Base-by-base conservation (phyloP, 75 land plant genomes). In the Pinus tabuliformis region DNA sequence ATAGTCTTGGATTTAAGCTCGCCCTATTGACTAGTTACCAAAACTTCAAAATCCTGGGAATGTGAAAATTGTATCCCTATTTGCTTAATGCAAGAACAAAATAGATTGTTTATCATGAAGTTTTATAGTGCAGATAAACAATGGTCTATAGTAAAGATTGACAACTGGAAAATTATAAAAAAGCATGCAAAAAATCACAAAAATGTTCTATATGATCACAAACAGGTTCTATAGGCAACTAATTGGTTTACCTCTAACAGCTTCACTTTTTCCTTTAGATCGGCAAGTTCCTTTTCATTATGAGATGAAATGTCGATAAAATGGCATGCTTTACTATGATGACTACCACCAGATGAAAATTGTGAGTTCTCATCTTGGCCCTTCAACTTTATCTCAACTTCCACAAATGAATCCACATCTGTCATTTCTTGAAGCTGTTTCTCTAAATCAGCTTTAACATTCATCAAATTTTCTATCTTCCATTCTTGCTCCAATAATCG, bases 381-480 rank as follows among this genome's bases (percentile, higher is more conserved):
- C 45, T 75, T 75, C 61, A 75, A 33, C 39, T 62, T 62, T 37
- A 56, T 60, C 58, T 79, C 62, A 73, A 12, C 26, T 21, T 42
- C 59, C 57, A 68, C 64, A 39, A 74, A 22, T 17, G 84, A 87
- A 42, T 88, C 89, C 56, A 81, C 86, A 26, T 26, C 26, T 26
- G 26, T 26, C 80, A 86, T 86, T 73, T 85, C 82, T 83, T 88
- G 85, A 62, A 89, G 91, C 73, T 89, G 87, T 77, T 81, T 85
- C 56, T 45, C 49, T 45, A 92, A 76, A 60, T 86, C 87, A 37
- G 84, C 54, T 37, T 85, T 85, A 36, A 84, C 68, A 65, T 85
- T 90, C 80, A 79, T 81, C 63, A 90, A 88, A 60, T 90, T 86
- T 66, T 90, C 90, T 37, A 84, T 86, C 75, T 87, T 92, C 83